Conservation (phyloP, 2,329 filamentous ascomycete species). For the Ophiostoma populinum region DNA sequence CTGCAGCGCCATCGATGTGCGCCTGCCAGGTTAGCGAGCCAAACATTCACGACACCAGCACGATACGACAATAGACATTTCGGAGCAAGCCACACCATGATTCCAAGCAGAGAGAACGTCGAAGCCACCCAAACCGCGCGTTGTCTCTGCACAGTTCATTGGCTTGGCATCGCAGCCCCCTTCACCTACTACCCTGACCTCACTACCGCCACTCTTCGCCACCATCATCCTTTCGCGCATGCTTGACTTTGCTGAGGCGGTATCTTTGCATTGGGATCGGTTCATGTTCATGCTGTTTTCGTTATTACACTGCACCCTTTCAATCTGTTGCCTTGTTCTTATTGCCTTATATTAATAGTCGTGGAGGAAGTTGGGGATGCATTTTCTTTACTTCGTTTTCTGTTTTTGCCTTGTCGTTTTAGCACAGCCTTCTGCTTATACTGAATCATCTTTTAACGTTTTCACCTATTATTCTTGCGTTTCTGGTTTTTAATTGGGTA, state of each 20-base stretch:
- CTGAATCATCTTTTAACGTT: background rate
- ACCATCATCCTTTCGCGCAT: too few species aligned
- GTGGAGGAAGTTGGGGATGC: background rate
- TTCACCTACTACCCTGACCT: background rate
- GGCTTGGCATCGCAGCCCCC: too few species aligned
- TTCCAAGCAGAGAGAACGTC: too few species aligned
- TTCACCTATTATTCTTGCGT: background rate
- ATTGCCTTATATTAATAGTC: background rate
- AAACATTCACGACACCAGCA: background rate
- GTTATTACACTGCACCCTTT: background rate
- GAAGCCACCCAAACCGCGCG: too few species aligned
- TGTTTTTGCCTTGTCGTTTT: background rate
- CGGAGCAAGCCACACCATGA: background rate
- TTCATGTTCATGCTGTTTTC: conserved; percentile 2
- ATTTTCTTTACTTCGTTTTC: background rate
- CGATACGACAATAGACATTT: background rate
- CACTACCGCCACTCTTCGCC: background rate
- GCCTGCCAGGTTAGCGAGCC: too few species aligned
- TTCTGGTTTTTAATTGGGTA: conserved; percentile 1
- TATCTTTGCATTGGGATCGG: conserved; percentile 3
- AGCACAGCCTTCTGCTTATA: background rate
- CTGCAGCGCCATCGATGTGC: too few species aligned
- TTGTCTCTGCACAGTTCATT: too few species aligned
- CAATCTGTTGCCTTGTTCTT: background rate
- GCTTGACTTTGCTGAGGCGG: background rate